Conservation (phyloP, 148 eudicot species). For the Amaranthus hypochondriacus region DNA sequence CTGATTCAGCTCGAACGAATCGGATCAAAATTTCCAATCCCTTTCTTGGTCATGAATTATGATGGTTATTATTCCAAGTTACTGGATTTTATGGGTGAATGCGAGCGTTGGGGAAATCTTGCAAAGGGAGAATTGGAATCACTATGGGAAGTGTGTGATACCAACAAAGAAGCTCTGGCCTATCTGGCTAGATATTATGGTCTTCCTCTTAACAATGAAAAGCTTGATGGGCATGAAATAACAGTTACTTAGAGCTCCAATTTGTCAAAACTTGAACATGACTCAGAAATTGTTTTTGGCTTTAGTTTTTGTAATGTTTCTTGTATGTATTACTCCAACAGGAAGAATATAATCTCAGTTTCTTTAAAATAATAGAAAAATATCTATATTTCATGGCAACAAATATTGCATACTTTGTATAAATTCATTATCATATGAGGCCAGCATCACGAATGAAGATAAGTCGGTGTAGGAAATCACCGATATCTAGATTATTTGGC, state of each 20-base stretch:
- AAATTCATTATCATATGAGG: too few species aligned
- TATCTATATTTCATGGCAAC: too few species aligned
- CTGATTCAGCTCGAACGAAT: constrained; percentile 73
- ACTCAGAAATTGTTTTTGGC: not conserved
- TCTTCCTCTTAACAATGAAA: constrained; percentile 29
- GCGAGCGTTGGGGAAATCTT: constrained; percentile 66
- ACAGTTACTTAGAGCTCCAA: constrained; percentile 20
- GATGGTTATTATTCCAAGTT: constrained; percentile 72
- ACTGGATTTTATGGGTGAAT: constrained; percentile 66
- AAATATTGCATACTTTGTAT: too few species aligned
- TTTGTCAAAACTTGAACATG: not conserved
- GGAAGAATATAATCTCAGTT: not conserved
- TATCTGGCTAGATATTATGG: constrained; percentile 56
- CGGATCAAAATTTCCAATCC: constrained; percentile 70
- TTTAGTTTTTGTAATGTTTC: constrained; percentile 1
- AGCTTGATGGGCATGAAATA: constrained; percentile 15
- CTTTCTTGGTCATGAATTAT: constrained; percentile 78
- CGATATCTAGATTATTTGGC: too few species aligned
- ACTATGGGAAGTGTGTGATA: constrained; percentile 74
- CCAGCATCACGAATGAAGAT: too few species aligned
- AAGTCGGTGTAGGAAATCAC: too few species aligned
- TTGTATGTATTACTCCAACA: not conserved
- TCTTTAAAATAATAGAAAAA: too few species aligned
- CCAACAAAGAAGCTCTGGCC: constrained; percentile 60
- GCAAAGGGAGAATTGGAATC: constrained; percentile 67